Conservation (phyloP, 2,329 filamentous ascomycete species). For the Aspergillus amoenus region DNA sequence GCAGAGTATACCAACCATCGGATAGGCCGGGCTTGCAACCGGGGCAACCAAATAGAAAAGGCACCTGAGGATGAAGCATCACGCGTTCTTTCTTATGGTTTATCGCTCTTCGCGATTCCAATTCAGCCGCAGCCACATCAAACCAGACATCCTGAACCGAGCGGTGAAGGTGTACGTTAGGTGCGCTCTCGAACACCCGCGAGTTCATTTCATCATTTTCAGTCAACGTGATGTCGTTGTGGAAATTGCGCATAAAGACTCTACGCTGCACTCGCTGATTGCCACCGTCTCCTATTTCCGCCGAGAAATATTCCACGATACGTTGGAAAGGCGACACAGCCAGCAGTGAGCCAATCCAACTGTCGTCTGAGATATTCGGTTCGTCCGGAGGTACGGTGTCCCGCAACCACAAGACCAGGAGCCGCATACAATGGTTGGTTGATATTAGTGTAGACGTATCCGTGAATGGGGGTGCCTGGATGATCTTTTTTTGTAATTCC, state of each 20-base stretch:
- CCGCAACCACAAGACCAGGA: slow-evolving; percentile 41
- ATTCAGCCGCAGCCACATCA: slow-evolving; percentile 33
- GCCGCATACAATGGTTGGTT: slow-evolving; percentile 43
- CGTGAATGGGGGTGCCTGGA: slow-evolving; percentile 42
- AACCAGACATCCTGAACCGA: slow-evolving; percentile 43
- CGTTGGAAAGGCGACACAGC: slow-evolving; percentile 40
- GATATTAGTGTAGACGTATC: slow-evolving; percentile 39
- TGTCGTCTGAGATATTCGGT: slow-evolving; percentile 31
- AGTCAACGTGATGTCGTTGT: slow-evolving; percentile 37
- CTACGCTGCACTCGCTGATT: slow-evolving; percentile 42
- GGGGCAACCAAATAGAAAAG: slow-evolving; percentile 37
- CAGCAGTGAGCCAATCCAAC: slow-evolving; percentile 43
- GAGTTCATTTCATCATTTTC: slow-evolving; percentile 40
- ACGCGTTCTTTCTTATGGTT: slow-evolving; percentile 37
- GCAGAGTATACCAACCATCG: slow-evolving; percentile 29
- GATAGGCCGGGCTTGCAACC: slow-evolving; percentile 26
- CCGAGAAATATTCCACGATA: slow-evolving; percentile 44
- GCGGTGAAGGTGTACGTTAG: slow-evolving; percentile 30
- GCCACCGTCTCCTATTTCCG: slow-evolving; percentile 43
- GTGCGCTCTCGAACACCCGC: slow-evolving; percentile 34
- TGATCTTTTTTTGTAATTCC: slow-evolving; percentile 37
- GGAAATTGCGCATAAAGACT: slow-evolving; percentile 46
- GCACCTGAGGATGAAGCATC: slow-evolving; percentile 33
- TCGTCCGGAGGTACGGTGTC: slow-evolving; percentile 38
- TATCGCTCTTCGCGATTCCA: slow-evolving; percentile 27